A percentile compares a stretch with the other conserved stretches of the same genome.
phyloP scores from a whole-genome alignment of 805 yeast species.

The Candida adriatica region DNA sequence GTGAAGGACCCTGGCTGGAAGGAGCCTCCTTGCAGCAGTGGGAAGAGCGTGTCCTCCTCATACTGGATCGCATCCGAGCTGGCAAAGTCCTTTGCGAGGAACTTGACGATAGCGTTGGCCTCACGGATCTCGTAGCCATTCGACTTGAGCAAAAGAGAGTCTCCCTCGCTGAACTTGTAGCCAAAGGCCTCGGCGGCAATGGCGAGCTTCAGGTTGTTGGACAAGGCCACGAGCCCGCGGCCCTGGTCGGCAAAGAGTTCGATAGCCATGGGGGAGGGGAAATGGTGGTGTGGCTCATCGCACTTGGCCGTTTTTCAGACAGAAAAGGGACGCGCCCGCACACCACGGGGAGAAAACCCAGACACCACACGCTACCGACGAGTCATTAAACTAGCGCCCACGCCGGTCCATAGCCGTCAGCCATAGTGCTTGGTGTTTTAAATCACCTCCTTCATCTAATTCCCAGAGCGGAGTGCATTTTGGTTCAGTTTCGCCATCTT shows the following conservation, averaged over 20 bases:
- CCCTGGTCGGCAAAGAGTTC: conserved; percentile 19
- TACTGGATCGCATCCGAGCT: conserved; percentile 27
- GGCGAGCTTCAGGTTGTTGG: conserved; percentile 24
- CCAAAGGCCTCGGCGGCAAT: conserved; percentile 20
- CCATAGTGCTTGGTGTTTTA: too few species aligned
- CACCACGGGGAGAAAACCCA: too few species aligned
- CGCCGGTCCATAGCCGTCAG: too few species aligned
- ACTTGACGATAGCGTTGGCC: conserved; percentile 65
- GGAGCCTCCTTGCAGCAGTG: conserved; percentile 29
- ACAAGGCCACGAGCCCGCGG: conserved; percentile 16
- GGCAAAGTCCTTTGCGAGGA: conserved; percentile 44
- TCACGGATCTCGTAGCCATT: conserved; percentile 43
- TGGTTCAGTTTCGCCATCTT: too few species aligned
- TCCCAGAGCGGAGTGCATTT: too few species aligned
- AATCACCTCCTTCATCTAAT: too few species aligned
- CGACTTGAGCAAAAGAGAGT: conserved; percentile 16
- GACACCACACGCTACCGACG: too few species aligned
- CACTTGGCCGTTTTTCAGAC: neutral
- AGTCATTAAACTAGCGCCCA: too few species aligned
- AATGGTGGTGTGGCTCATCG: neutral
- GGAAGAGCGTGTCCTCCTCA: conserved; percentile 40
- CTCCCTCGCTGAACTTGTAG: conserved; percentile 17
- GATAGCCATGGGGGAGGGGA: too few species aligned
- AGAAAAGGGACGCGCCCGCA: too few species aligned
- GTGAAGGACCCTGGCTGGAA: conserved; percentile 20